Evolutionary conservation across 108 stramenopile genomes (phyloP), one percentile per base, ranked within the genome.

Genomic region (Cyclostephanos tholiformis): DNA sequence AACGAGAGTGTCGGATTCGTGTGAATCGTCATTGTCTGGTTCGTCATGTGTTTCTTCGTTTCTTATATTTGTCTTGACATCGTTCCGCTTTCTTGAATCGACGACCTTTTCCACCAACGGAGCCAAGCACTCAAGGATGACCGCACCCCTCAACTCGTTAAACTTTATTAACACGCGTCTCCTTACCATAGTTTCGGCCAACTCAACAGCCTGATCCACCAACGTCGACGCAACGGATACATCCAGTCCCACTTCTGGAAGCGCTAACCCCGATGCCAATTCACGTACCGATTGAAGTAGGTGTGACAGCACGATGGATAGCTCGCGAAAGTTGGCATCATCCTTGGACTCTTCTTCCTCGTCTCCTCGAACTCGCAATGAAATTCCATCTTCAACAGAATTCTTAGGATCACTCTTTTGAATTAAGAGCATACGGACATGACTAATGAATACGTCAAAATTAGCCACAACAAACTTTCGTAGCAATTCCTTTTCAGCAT

Each of bases 121-220:
- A 19, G 80, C 65, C 65, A 92, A 52, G 53, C 94, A 92, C 55
- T 95, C 83, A 61, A 79, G 67, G 13, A 90, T 63, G 20, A 92
- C 85, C 13, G 79, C 51, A 26, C 76, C 67, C 62, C 90, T 71
- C 52, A 95, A 74, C 2, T 67, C 56, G 29, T 71, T 48, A 70
- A 95, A 92, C 64, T 89, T 89, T 63, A 83, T 86, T 63, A 85
- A 77, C 16, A 95, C 90, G 7, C 90, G 74, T 68, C 86, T 58
- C 36, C 83, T 77, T 12, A 91, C 89, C 83, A 95, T 82, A 63
- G 87, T 67, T 49, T 92, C 91, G 3, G 91, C 82, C 38, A 95
- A 32, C 35, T 82, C 85, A 22, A 84, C 65, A 38, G 90, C 76
- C 80, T 87, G 88, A 41, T 90, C 94, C 12, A 95, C 89, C 26